Evolutionary conservation across 768 basidiomycete species (phyloP).

Genomic region (Chalciporus chontae): DNA sequence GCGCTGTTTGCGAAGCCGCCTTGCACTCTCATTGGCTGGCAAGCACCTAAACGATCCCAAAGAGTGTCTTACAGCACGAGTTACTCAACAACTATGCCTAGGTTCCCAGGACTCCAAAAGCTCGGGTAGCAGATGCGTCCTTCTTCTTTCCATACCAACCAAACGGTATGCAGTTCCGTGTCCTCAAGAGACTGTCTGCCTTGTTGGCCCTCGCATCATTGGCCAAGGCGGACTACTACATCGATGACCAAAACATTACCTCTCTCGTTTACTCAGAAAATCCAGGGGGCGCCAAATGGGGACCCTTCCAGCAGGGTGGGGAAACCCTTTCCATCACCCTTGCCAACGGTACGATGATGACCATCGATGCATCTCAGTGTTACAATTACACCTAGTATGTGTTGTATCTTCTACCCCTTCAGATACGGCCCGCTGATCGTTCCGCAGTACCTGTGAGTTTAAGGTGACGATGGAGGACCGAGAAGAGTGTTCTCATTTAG

Average conservation of each 20-base stretch:
- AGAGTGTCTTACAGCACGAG: too few species aligned
- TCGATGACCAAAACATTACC: constrained; percentile 17
- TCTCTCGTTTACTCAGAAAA: constrained; percentile 10
- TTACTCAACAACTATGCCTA: too few species aligned
- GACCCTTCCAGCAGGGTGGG: constrained; percentile 5
- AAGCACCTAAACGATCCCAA: too few species aligned
- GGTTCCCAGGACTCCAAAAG: too few species aligned
- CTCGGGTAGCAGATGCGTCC: too few species aligned
- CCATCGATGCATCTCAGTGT: constrained; percentile 12
- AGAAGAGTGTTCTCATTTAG: neutral
- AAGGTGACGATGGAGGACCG: too few species aligned
- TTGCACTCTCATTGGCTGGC: too few species aligned
- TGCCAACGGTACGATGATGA: constrained; percentile 10
- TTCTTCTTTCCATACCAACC: neutral
- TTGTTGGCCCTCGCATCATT: neutral
- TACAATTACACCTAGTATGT: constrained; percentile 17
- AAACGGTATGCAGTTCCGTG: constrained; percentile 3
- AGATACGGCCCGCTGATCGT: neutral
- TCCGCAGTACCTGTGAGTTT: constrained; percentile 10
- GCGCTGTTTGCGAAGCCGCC: too few species aligned
- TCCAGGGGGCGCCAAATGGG: constrained; percentile 11
- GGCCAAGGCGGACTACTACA: constrained; percentile 11
- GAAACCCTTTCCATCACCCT: constrained; percentile 10
- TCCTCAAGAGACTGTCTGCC: neutral
- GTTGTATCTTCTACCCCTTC: neutral